phyloP scores from a whole-genome alignment of 192 early-diverging fungal species.

The Thamnidium elegans region DNA sequence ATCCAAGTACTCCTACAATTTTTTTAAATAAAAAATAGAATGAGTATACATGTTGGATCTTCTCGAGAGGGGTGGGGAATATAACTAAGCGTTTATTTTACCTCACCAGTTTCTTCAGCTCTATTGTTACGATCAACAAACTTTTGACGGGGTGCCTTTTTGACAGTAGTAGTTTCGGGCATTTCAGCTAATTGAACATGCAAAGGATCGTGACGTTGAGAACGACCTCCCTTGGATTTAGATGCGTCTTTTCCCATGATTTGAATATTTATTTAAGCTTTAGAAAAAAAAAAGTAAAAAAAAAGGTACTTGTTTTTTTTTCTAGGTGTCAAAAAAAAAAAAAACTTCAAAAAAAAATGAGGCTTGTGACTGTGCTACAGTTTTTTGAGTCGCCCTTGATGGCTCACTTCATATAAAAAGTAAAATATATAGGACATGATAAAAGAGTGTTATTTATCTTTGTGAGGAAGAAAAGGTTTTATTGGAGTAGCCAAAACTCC shows the following conservation, averaged over 20 bases:
- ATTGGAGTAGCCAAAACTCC: no score
- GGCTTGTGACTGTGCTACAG: background rate
- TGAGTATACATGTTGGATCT: no score
- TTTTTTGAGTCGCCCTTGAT: background rate
- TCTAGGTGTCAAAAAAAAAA: conserved; percentile 1
- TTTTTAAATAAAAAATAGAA: no score
- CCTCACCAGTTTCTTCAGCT: conserved; percentile 51
- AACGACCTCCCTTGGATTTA: conserved; percentile 30
- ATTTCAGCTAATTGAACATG: conserved; percentile 74
- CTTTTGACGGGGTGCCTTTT: conserved; percentile 54
- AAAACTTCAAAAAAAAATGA: background rate
- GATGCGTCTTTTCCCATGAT: conserved; percentile 53
- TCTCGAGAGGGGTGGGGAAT: conserved; percentile 5
- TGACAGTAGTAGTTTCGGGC: conserved; percentile 47
- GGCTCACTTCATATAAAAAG: no score
- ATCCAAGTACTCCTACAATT: conserved; percentile 69
- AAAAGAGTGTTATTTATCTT: no score
- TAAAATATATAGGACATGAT: no score
- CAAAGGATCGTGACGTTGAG: conserved; percentile 80
- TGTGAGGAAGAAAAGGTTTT: no score
- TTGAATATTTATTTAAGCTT: background rate
- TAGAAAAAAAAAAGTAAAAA: conserved; percentile 2
- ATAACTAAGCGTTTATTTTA: background rate
- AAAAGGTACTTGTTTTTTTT: conserved; percentile 5
- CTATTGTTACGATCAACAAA: conserved; percentile 57